phyloP scores from a whole-genome alignment of 2,329 filamentous ascomycete species.

The Orbilia quercus region DNA sequence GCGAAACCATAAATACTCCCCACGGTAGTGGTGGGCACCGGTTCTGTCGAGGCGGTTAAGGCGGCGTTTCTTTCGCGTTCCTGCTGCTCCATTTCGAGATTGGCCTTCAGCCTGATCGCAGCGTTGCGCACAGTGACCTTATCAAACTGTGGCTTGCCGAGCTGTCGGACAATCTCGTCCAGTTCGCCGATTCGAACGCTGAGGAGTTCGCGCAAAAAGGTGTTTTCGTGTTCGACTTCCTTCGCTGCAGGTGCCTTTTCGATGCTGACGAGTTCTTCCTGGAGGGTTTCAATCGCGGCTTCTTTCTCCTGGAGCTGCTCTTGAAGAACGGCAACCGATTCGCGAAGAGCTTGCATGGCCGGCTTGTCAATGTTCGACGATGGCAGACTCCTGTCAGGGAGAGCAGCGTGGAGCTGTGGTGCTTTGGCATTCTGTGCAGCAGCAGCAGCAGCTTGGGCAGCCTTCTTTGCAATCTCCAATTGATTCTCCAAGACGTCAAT shows the following conservation, averaged over 20 bases:
- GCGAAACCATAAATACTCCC: slow-evolving; percentile 46
- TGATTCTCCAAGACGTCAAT: slow-evolving; percentile 88
- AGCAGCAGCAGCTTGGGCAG: slow-evolving; percentile 82
- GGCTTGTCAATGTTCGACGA: slow-evolving; percentile 76
- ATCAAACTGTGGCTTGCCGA: slow-evolving; percentile 80
- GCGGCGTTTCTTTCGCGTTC: slow-evolving; percentile 78
- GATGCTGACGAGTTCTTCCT: slow-evolving; percentile 74
- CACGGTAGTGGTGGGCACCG: slow-evolving; percentile 37
- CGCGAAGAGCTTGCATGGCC: slow-evolving; percentile 90
- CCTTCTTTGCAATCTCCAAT: slow-evolving; percentile 87
- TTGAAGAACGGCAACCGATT: slow-evolving; percentile 95
- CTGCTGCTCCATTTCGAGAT: slow-evolving; percentile 97
- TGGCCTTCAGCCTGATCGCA: slow-evolving; percentile 90
- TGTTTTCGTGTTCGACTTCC: slow-evolving; percentile 92
- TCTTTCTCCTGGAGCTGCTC: slow-evolving; percentile 97
- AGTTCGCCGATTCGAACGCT: slow-evolving; percentile 90
- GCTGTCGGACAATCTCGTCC: slow-evolving; percentile 85
- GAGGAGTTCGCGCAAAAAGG: slow-evolving; percentile 92
- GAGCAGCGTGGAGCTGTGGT: slow-evolving; percentile 43
- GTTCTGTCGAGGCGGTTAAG: slow-evolving; percentile 32
- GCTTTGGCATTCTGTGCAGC: slow-evolving; percentile 72
- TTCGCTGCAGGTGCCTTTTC: slow-evolving; percentile 85
- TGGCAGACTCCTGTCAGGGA: slow-evolving; percentile 62
- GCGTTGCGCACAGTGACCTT: slow-evolving; percentile 84
- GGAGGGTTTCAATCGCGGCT: slow-evolving; percentile 85